These are phyloP conservation scores for Knoxia roxburghii DNA, from an alignment of 257 asterid species.

Conservation along the genomic window DNA sequence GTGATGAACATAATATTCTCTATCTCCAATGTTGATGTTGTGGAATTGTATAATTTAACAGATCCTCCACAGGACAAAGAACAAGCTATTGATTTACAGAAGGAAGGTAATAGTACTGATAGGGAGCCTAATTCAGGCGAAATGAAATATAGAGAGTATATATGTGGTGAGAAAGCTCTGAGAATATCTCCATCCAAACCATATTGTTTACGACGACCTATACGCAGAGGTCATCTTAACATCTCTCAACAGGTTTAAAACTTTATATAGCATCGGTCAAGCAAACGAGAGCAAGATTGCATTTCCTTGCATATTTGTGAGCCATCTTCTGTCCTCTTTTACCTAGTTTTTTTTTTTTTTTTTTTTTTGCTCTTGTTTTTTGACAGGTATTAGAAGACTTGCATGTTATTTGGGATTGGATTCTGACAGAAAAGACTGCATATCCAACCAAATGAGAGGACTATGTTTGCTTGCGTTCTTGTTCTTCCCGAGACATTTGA, in stretches of 20 bases:
- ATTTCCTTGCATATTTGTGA: neutral
- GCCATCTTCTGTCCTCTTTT: neutral
- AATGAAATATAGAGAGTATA: slow-evolving; percentile 59
- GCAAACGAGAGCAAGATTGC: too few relatives aligned
- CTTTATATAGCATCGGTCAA: too few relatives aligned
- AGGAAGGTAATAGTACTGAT: slow-evolving; percentile 33
- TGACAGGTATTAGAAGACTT: slow-evolving; percentile 85
- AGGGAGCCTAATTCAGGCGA: slow-evolving; percentile 46
- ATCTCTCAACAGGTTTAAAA: slow-evolving; percentile 74
- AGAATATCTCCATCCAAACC: slow-evolving; percentile 72
- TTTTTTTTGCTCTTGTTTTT: too few relatives aligned
- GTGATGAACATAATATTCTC: too few relatives aligned
- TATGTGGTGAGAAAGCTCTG: slow-evolving; percentile 93
- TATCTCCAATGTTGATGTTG: neutral
- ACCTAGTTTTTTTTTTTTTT: neutral
- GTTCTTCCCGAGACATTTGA: slow-evolving; percentile 94
- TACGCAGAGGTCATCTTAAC: slow-evolving; percentile 96
- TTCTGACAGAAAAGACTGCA: slow-evolving; percentile 66
- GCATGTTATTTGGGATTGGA: slow-evolving; percentile 90
- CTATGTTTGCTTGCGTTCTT: slow-evolving; percentile 70
- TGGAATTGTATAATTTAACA: slow-evolving; percentile 22
- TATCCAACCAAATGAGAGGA: slow-evolving; percentile 61
- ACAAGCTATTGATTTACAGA: slow-evolving; percentile 35
- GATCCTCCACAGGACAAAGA: slow-evolving; percentile 30
- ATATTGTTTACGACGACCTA: slow-evolving; percentile 87